Evolutionary conservation across 1,139 yeast species (phyloP), one percentile per base, ranked within the genome.

Genomic region (Candida sanyaensis): DNA sequence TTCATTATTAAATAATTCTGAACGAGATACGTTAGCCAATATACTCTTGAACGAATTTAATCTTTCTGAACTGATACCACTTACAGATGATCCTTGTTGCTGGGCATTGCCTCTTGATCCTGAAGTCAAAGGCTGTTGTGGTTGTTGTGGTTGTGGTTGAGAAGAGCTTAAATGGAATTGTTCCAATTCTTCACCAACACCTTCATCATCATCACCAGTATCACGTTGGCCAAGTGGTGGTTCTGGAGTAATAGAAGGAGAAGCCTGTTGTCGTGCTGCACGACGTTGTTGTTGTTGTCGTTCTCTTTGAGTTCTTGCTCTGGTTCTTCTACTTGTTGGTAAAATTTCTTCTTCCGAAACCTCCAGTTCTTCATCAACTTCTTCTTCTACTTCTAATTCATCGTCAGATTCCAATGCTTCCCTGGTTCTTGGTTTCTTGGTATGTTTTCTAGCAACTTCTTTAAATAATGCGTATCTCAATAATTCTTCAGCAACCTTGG

Each of bases 401-500:
- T 56, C 63, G n/a, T 57, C 58, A n/a, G 50, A 51, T 37, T 50
- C 52, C 41, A 60, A 63, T 49, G 51, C 59, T 9, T 53, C 59
- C 9, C 51, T 49, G 37, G 51, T 59, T 55, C 61, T 69, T 51
- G 69, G 71, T 63, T 69, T 69, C 66, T 68, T 68, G 59, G 55
- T 60, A 29, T 60, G 48, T 52, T 68, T 72, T 55, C 68, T 73
- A 37, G 80, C 69, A 6, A 84, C 82, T 63, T 89, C 96, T 62
- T 86, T 87, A 75, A 92, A 88, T 56, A 95, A 73, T 0, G 99
- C 95, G 65, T 81, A 93, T 61, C 96, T 78, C 56, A 93, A 74
- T 59, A 95, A 68, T 57, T 86, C 88, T 57, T 90, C 95, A 3
- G 99, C 99, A 39, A 88, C 86, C 54, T 78, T 74, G 1, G 97